Percentiles rank a stretch among this genome's conserved stretches.
phyloP scores from a whole-genome alignment of 257 asterid species.

The Solanum ossicruentum region DNA sequence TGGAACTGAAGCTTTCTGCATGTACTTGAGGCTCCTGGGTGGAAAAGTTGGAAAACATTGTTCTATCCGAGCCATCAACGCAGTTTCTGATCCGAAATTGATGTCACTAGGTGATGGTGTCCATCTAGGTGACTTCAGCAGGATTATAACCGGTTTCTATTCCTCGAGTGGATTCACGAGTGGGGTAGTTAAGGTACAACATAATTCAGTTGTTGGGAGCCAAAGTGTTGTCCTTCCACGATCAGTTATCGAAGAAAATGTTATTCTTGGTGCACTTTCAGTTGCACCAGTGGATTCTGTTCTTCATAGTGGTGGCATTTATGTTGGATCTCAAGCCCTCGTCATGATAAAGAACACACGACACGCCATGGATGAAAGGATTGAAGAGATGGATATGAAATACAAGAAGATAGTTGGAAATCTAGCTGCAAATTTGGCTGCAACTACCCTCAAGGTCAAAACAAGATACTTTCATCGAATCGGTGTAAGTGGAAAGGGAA shows the following conservation, averaged over 20 bases:
- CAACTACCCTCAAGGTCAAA: slow-evolving; percentile 63
- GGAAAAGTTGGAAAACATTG: slow-evolving; percentile 61
- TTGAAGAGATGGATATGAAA: slow-evolving; percentile 65
- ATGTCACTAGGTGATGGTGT: slow-evolving; percentile 55
- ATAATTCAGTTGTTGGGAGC: slow-evolving; percentile 68
- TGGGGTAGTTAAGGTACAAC: slow-evolving; percentile 43
- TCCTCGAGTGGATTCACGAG: slow-evolving; percentile 34
- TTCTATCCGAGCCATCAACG: slow-evolving; percentile 72
- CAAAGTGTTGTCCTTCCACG: slow-evolving; percentile 75
- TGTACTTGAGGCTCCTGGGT: slow-evolving; percentile 59
- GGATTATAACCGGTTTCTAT: slow-evolving; percentile 53
- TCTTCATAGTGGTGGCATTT: slow-evolving; percentile 65
- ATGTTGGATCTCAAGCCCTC: slow-evolving; percentile 58
- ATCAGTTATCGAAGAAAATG: slow-evolving; percentile 42
- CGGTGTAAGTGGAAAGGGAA: slow-evolving; percentile 63
- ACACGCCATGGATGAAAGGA: slow-evolving; percentile 69
- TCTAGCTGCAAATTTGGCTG: slow-evolving; percentile 67
- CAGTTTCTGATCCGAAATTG: slow-evolving; percentile 44
- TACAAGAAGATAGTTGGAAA: slow-evolving; percentile 74
- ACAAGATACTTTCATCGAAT: slow-evolving; percentile 67
- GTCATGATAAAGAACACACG: slow-evolving; percentile 66
- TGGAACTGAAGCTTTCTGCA: slow-evolving; percentile 80
- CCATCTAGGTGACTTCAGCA: slow-evolving; percentile 79
- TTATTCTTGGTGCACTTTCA: slow-evolving; percentile 81
- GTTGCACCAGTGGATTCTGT: slow-evolving; percentile 50